These are phyloP conservation scores for Ustilago cynodontis DNA, from an alignment of 1,284 basidiomycete species.

Conservation along the genomic window DNA sequence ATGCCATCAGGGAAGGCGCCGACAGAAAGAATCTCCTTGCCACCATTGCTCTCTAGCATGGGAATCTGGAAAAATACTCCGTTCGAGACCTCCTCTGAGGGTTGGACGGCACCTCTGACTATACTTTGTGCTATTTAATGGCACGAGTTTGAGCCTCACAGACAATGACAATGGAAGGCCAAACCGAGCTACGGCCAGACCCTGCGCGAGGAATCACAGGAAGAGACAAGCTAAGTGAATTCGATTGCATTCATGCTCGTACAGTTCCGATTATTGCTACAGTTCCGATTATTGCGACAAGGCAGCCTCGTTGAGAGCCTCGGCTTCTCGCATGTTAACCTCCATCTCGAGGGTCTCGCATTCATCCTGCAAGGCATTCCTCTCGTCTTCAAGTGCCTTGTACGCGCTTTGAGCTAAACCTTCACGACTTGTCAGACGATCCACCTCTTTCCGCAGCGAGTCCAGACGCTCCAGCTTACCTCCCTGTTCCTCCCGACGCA, in stretches of 20 bases:
- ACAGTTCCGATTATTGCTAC: conserved; percentile 2
- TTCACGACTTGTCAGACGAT: conserved; percentile 51
- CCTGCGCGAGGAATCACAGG: not conserved
- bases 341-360: conserved; percentile 62
- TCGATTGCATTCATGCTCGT: not conserved
- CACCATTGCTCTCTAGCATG: not conserved
- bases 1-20: not conserved
- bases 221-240: not conserved
- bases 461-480: conserved; percentile 58
- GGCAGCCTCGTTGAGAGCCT: conserved; percentile 44
- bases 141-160: not conserved
- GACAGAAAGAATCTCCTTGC: not conserved
- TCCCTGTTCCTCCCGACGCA: conserved; percentile 57
- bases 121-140: not conserved
- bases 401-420: conserved; percentile 56
- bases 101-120: not conserved
- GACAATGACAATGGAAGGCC: not conserved
- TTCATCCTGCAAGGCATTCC: conserved; percentile 48
- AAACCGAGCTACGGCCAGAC: not conserved
- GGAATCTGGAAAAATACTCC: not conserved
- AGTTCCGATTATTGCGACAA: conserved; percentile 13
- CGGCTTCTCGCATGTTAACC: conserved; percentile 67
- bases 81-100: not conserved
- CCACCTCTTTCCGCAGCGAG: conserved; percentile 58
- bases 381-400: conserved; percentile 50